These are phyloP conservation scores for Marasmius fiardii DNA, from an alignment of 1,284 basidiomycete species.

Conservation along the genomic window DNA sequence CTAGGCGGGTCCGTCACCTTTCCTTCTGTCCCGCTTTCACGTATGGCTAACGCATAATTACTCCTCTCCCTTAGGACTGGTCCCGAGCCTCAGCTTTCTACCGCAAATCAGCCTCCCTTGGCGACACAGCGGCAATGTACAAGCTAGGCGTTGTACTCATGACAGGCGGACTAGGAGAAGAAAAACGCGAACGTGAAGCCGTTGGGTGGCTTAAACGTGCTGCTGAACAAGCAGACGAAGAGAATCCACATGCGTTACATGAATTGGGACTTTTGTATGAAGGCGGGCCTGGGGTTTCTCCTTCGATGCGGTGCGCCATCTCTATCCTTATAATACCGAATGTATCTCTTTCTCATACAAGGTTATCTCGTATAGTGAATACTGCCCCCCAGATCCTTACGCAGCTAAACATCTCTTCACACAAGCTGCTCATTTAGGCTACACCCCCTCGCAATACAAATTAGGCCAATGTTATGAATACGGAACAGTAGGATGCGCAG, in stretches of 20 bases:
- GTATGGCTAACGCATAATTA: no score
- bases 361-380: no score
- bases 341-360: no score
- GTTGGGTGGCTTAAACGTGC: conserved; percentile 94
- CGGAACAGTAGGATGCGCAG: conserved; percentile 83
- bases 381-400: neutral
- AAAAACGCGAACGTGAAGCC: conserved; percentile 86
- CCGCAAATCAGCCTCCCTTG: conserved; percentile 92
- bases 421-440: conserved; percentile 91
- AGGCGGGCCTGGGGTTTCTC: conserved; percentile 58
- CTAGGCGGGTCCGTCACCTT: conserved; percentile 47
- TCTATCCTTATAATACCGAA: neutral
- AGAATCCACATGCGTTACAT: conserved; percentile 97
- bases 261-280: conserved; percentile 95
- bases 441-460: conserved; percentile 93
- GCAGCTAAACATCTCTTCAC: conserved; percentile 88
- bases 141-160: conserved; percentile 97
- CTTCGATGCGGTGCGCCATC: conserved; percentile 59
- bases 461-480: conserved; percentile 96
- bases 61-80: conserved; percentile 48
- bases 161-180: conserved; percentile 82
- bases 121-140: conserved; percentile 99
- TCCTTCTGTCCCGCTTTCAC: no score
- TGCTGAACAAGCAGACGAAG: conserved; percentile 96
- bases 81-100: conserved; percentile 93